Conservation (phyloP, 768 basidiomycete species). For the Glaciozyma antarctica region DNA sequence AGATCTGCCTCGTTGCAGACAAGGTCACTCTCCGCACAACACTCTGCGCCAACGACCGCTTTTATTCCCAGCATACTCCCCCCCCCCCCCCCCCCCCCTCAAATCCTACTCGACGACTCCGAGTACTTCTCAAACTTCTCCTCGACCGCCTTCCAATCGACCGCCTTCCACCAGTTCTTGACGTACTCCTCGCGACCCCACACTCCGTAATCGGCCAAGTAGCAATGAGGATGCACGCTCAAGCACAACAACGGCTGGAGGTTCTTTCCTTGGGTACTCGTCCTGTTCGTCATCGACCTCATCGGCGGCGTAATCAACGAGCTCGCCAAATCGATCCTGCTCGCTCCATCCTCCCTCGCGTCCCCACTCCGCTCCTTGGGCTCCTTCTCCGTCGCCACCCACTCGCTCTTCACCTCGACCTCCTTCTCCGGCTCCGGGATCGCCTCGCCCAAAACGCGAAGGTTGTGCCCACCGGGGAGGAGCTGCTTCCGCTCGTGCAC, state of each 20-base stretch:
- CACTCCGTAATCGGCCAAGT: slow-evolving; percentile 73
- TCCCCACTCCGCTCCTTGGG: background rate
- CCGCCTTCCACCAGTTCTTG: slow-evolving; percentile 67
- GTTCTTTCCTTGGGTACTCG: slow-evolving; percentile 44
- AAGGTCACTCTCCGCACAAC: too few relatives aligned
- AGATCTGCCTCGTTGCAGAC: too few relatives aligned
- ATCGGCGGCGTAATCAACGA: background rate
- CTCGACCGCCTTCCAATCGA: slow-evolving; percentile 63
- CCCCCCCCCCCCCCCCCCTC: too few relatives aligned
- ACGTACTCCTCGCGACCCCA: slow-evolving; percentile 87
- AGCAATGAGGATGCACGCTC: slow-evolving; percentile 70
- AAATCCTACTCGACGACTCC: background rate
- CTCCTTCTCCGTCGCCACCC: background rate
- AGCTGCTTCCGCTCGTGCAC: slow-evolving; percentile 44
- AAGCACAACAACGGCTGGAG: slow-evolving; percentile 69
- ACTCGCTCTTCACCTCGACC: background rate
- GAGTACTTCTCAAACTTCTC: background rate
- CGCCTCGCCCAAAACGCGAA: slow-evolving; percentile 9
- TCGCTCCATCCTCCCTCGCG: background rate
- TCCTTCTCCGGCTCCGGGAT: slow-evolving; percentile 19
- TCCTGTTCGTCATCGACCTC: background rate
- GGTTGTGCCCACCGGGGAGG: slow-evolving; percentile 26
- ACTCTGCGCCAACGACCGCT: too few relatives aligned
- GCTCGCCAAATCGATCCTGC: background rate
- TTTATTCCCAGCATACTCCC: too few relatives aligned